Conservation (phyloP, 2,329 filamentous ascomycete genomes). For the Diaporthe vexans region DNA sequence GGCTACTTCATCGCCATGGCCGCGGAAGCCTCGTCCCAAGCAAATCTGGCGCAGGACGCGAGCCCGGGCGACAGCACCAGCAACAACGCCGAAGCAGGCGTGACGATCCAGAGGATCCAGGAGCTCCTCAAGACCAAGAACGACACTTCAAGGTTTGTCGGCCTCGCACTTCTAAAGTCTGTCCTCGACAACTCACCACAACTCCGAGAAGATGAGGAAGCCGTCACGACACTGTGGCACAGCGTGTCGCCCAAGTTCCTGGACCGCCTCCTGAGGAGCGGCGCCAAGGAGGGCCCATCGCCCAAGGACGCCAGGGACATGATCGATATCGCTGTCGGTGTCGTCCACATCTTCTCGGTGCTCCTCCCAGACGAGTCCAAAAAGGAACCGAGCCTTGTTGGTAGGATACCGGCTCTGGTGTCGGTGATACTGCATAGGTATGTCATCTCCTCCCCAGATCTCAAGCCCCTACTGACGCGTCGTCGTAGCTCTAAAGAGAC, state of each 20-base stretch:
- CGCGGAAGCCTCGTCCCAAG: constrained; percentile 7
- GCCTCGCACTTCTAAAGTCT: constrained; percentile 75
- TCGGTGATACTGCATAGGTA: constrained; percentile 68
- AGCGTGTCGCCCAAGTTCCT: constrained; percentile 74
- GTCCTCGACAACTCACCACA: constrained; percentile 71
- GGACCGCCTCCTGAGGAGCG: constrained; percentile 72
- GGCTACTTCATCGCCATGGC: not conserved
- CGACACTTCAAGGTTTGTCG: constrained; percentile 78
- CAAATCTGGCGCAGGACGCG: constrained; percentile 3
- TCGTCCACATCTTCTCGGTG: constrained; percentile 73
- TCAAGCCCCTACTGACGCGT: constrained; percentile 35
- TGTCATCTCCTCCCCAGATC: constrained; percentile 37
- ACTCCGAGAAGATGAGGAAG: constrained; percentile 62
- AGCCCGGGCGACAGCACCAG: not conserved
- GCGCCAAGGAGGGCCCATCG: constrained; percentile 52
- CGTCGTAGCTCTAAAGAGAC: constrained; percentile 65
- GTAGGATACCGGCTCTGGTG: constrained; percentile 67
- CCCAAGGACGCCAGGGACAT: constrained; percentile 68
- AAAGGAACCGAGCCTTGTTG: constrained; percentile 62
- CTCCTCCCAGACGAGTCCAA: constrained; percentile 66
- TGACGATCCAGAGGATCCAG: constrained; percentile 64
- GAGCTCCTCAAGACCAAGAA: constrained; percentile 70
- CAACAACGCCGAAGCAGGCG: constrained; percentile 15
- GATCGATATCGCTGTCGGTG: constrained; percentile 73
- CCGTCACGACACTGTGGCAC: constrained; percentile 68